Percentiles rank a stretch among this genome's conserved stretches.
Evolutionary conservation across 2,329 filamentous ascomycete species (phyloP).

Genomic region (Orbilia quercus): DNA sequence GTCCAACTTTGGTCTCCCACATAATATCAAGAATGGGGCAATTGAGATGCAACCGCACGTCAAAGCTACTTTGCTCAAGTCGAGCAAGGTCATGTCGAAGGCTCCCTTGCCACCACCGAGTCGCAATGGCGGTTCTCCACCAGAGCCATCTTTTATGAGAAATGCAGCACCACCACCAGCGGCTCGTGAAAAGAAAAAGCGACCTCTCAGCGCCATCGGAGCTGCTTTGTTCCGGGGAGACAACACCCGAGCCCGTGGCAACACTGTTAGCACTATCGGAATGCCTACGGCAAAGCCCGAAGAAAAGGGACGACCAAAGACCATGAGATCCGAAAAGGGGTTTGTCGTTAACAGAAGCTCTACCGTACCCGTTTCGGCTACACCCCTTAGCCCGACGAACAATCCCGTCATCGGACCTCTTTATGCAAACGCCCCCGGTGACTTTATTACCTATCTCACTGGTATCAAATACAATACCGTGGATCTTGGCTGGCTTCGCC

Average conservation of each 20-base stretch:
- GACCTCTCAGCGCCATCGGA: conserved; percentile 43
- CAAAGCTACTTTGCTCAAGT: conserved; percentile 46
- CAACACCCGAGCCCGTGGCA: conserved; percentile 33
- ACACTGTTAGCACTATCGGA: conserved; percentile 35
- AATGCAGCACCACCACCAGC: conserved; percentile 2
- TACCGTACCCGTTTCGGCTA: background rate
- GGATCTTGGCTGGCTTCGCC: conserved; percentile 95
- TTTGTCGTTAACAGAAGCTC: conserved; percentile 4
- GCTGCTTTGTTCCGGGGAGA: conserved; percentile 47
- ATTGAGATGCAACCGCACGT: conserved; percentile 36
- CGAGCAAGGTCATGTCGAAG: conserved; percentile 47
- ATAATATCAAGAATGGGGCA: conserved; percentile 51
- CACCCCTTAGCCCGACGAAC: conserved; percentile 15
- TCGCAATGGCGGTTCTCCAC: conserved; percentile 28
- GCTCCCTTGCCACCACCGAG: conserved; percentile 39
- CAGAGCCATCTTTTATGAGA: background rate
- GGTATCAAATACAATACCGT: conserved; percentile 65
- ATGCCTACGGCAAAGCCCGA: conserved; percentile 24
- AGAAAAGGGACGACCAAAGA: conserved; percentile 39
- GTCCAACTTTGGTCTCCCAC: conserved; percentile 38
- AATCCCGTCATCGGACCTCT: conserved; percentile 29
- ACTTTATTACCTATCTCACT: conserved; percentile 41
- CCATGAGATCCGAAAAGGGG: conserved; percentile 35
- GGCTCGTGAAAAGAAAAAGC: conserved; percentile 42
- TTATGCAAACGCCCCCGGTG: conserved; percentile 33